phyloP scores from a whole-genome alignment of 139 green algal genomes.

The Edaphochlamys debaryana region DNA sequence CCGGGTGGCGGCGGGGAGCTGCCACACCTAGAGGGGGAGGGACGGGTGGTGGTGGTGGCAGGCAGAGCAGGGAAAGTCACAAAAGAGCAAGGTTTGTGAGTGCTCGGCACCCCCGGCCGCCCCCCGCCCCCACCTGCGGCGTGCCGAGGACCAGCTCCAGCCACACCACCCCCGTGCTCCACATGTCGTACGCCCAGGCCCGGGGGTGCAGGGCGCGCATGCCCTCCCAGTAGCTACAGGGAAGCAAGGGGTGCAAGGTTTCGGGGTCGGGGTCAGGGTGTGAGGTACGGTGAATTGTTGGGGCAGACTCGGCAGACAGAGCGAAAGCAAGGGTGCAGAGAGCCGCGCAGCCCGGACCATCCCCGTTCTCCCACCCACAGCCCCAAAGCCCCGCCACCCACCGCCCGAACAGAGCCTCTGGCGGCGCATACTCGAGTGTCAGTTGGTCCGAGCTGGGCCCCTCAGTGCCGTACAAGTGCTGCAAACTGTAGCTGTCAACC shows the following conservation, averaged over 20 bases:
- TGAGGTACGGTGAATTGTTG: too few species aligned
- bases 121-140: slow-evolving; percentile 57
- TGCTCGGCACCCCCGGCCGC: background rate
- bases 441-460: slow-evolving; percentile 69
- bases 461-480: slow-evolving; percentile 54
- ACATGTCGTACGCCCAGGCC: slow-evolving; percentile 72
- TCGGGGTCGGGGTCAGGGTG: too few species aligned
- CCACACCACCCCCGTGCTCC: slow-evolving; percentile 78
- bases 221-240: slow-evolving; percentile 58
- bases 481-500: slow-evolving; percentile 57
- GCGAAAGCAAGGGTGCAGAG: too few species aligned
- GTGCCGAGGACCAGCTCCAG: slow-evolving; percentile 80
- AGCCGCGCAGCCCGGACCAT: too few species aligned
- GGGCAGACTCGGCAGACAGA: too few species aligned
- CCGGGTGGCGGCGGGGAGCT: slow-evolving; percentile 49
- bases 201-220: slow-evolving; percentile 35
- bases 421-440: slow-evolving; percentile 79
- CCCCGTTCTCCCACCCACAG: too few species aligned
- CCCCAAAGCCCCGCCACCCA: slow-evolving; percentile 28
- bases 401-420: slow-evolving; percentile 72
- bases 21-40: slow-evolving; percentile 68
- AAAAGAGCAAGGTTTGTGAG: background rate
- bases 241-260: too few species aligned
- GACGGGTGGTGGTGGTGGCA: background rate
- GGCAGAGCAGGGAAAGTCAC: background rate